Evolutionary conservation across 1,284 basidiomycete species (phyloP), one percentile per base, ranked within the genome.

Genomic region (Xerocomus nothofagi): DNA sequence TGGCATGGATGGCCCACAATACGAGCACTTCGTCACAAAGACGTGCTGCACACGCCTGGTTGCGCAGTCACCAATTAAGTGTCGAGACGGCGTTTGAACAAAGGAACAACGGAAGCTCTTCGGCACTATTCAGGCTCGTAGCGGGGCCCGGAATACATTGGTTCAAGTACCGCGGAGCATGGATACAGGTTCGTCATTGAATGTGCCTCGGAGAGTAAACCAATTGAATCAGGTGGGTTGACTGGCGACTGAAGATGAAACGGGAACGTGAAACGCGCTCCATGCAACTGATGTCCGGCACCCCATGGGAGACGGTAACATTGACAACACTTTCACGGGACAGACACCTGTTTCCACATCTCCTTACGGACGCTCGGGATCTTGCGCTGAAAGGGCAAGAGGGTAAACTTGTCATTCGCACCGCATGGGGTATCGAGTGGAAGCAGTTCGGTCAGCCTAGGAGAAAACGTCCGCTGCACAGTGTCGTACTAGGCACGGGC

Each of bases 341-440:
- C 64, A 84, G 93, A 20, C 67, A 70, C 8, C 73, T 99, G 17
- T 97, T 99, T 62, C 82, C 92, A 0, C 64, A 78, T 37, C 76
- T 99, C 11, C 80, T 99, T 4, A 72, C 80, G 4, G 96, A 99
- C 67, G 96, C 97, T 20, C 79, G 93, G 38, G 86, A 92, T 61
- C 75, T 97, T 31, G 95, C 95, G 0, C 80, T 97, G 72, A 78
- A 77, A 34, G 86, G 82, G 0, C 90, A 93, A 50, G 91, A 98
- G 68, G 96, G 96, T 41, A 96, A 96, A 66, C 92, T 97, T 18
- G 88, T 98, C 48, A 91, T 99, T 54, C 93, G 96, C 60, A 98
- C 94, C 0, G 92, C 95, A 9, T 97, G 95, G 92, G 93, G 93
- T 0, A 86, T 86, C 17, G 95, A 98, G 66, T 99, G 97, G 97